Evolutionary conservation across 169 alveolate genomes (phyloP).

Genomic region (Perkinsus marinus): DNA sequence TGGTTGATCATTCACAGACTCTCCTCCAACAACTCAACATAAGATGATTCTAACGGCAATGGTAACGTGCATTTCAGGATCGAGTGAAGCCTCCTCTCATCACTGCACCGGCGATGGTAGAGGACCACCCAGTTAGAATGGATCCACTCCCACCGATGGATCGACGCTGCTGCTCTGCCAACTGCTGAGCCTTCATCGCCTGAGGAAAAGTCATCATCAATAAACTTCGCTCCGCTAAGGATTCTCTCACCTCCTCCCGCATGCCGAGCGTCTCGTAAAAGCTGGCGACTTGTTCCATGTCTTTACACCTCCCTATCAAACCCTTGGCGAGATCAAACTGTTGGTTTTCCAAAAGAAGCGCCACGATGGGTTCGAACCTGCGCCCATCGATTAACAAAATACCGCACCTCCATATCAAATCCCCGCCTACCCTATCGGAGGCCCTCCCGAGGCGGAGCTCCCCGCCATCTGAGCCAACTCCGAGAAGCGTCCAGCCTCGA

Average conservation of each 20-base stretch:
- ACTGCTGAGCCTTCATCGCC: background rate
- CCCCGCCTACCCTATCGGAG: background rate
- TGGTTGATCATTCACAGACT: no score
- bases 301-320: background rate
- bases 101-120: background rate
- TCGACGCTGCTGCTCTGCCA: background rate
- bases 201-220: background rate
- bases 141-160: background rate
- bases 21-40: no score
- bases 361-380: background rate
- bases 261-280: background rate
- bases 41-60: no score
- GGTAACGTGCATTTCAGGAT: no score
- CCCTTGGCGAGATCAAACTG: background rate
- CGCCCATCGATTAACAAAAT: background rate
- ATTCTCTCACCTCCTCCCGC: background rate
- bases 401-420: background rate
- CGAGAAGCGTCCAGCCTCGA: background rate
- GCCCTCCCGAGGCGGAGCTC: background rate
- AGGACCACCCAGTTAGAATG: background rate
- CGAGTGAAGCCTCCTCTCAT: background rate
- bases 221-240: background rate
- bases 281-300: background rate
- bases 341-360: background rate
- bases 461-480: background rate